Evolutionary conservation across 2,329 filamentous ascomycete genomes (phyloP).

Genomic region (Stagonosporopsis rhizophila): DNA sequence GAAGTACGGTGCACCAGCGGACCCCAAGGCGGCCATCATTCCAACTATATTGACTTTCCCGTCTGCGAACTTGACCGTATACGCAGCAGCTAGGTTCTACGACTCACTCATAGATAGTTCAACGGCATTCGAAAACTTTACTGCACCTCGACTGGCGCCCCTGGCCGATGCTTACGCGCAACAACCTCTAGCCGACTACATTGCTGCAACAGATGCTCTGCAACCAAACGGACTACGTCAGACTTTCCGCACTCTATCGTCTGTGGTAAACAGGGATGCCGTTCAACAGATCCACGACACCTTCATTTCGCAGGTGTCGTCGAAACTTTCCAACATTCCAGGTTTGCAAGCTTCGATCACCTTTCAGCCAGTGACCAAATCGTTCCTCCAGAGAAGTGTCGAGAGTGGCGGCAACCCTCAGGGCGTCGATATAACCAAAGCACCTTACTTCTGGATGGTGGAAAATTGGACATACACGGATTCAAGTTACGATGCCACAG

Average conservation of each 20-base stretch:
- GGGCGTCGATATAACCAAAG: conserved; percentile 23
- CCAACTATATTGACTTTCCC: conserved; percentile 29
- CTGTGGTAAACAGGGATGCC: conserved; percentile 23
- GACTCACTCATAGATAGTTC: conserved; percentile 24
- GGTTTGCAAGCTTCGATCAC: conserved; percentile 23
- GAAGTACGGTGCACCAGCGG: conserved; percentile 21
- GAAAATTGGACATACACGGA: too few relatives aligned
- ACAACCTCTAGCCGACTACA: conserved; percentile 23
- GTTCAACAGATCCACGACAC: conserved; percentile 25
- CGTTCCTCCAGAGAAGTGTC: conserved; percentile 21
- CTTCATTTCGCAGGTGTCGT: conserved; percentile 18
- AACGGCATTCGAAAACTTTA: conserved; percentile 30
- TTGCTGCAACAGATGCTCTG: conserved; percentile 18
- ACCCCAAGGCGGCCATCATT: conserved; percentile 30
- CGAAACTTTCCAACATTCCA: conserved; percentile 7
- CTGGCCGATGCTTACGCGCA: conserved; percentile 23
- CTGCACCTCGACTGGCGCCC: conserved; percentile 23
- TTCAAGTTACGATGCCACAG: conserved; percentile 14
- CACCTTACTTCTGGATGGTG: conserved; percentile 29
- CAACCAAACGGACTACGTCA: conserved; percentile 24
- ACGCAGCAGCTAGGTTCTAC: conserved; percentile 30
- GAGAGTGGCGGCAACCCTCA: conserved; percentile 30
- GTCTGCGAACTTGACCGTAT: conserved; percentile 19
- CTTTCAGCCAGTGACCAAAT: conserved; percentile 31
- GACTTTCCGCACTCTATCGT: conserved; percentile 25